Conservation (phyloP, 23 red algal species). For the Gracilariopsis chorda region DNA sequence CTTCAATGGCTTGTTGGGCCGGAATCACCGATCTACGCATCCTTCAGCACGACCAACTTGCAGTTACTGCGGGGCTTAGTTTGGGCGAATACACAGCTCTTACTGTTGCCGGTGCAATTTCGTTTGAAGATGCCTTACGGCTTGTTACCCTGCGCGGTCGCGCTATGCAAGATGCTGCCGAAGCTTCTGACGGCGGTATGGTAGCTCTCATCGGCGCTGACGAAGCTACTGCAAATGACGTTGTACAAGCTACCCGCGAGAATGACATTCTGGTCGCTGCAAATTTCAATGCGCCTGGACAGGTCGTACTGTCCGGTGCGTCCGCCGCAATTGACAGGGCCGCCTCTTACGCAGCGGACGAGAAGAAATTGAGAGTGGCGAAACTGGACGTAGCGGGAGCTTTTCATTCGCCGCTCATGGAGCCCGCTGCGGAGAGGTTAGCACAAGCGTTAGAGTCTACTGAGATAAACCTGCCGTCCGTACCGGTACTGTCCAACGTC, state of each 20-base stretch:
- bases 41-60: background rate
- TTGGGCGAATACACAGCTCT: slow-evolving; percentile 99
- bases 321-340: slow-evolving; percentile 70
- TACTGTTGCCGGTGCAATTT: slow-evolving; percentile 70
- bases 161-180: slow-evolving; percentile 96
- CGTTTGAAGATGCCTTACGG: slow-evolving; percentile 82
- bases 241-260: slow-evolving; percentile 21
- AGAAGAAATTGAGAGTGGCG: slow-evolving; percentile 68
- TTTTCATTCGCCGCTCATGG: slow-evolving; percentile 98
- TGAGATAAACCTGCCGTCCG: slow-evolving; percentile 38
- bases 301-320: slow-evolving; percentile 90
- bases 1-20: slow-evolving; percentile 79
- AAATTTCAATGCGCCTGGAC: slow-evolving; percentile 96
- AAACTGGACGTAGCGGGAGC: slow-evolving; percentile 88
- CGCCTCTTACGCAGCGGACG: slow-evolving; percentile 53
- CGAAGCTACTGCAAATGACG: slow-evolving; percentile 33
- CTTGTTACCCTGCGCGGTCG: slow-evolving; percentile 86
- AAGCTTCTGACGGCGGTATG: slow-evolving; percentile 87
- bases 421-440: slow-evolving; percentile 74
- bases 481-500: slow-evolving; percentile 88
- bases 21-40: slow-evolving; percentile 39
- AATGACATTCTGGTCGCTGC: slow-evolving; percentile 81
- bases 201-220: slow-evolving; percentile 79
- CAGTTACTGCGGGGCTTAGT: slow-evolving; percentile 71
- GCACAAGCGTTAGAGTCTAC: slow-evolving; percentile 57